Percentiles rank a stretch among this genome's conserved stretches.
Conservation (phyloP, 768 basidiomycete species). For the Mycena haematopus region DNA sequence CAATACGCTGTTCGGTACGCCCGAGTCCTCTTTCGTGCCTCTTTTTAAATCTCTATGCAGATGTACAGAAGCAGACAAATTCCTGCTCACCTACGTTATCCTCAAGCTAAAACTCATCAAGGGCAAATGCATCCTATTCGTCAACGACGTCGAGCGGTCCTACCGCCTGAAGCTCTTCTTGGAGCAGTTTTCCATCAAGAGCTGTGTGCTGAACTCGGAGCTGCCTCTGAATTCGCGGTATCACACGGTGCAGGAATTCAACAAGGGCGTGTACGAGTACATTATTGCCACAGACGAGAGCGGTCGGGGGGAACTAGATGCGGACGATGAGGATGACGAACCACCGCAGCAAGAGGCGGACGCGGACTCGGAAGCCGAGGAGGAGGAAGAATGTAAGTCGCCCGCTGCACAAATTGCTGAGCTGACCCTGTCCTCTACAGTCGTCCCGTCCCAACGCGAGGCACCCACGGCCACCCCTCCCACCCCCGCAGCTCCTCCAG, state of each 20-base stretch:
- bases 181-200: slow-evolving; percentile 96
- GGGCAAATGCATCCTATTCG: slow-evolving; percentile 96
- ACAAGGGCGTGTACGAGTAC: slow-evolving; percentile 97
- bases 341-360: slow-evolving; percentile 46
- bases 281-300: slow-evolving; percentile 98
- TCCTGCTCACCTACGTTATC: slow-evolving; percentile 93
- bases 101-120: slow-evolving; percentile 95
- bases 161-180: slow-evolving; percentile 98
- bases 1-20: slow-evolving; percentile 84
- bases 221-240: slow-evolving; percentile 95
- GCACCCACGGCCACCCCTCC: slow-evolving; percentile 31
- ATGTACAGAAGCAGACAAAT: slow-evolving; percentile 96
- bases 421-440: slow-evolving; percentile 38
- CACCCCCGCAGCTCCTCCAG: slow-evolving; percentile 30
- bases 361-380: slow-evolving; percentile 38
- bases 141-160: slow-evolving; percentile 93
- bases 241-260: slow-evolving; percentile 98
- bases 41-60: slow-evolving; percentile 41
- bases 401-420: neutral
- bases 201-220: slow-evolving; percentile 95
- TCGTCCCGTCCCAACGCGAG: slow-evolving; percentile 61
- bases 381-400: slow-evolving; percentile 42
- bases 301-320: slow-evolving; percentile 47
- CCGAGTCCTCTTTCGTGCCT: neutral
- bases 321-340: slow-evolving; percentile 52